These are phyloP conservation scores for Aspergillus affinis DNA, from an alignment of 495 filamentous ascomycete genomes.

Conservation along the genomic window DNA sequence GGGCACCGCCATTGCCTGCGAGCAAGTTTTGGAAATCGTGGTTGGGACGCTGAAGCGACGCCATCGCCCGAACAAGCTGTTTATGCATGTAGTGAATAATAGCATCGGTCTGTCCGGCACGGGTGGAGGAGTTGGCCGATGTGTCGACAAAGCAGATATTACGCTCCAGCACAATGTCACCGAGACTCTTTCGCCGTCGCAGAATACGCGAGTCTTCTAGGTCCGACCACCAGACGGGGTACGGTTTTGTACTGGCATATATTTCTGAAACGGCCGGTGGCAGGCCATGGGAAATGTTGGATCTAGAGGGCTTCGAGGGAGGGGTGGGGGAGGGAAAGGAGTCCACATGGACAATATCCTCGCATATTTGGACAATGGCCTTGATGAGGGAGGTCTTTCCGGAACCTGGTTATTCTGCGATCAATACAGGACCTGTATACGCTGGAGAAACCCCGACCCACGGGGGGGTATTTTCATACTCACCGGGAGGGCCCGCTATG, in stretches of 20 bases:
- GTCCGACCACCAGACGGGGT: slow-evolving; percentile 95
- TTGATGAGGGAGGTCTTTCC: slow-evolving; percentile 93
- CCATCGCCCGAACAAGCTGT: slow-evolving; percentile 65
- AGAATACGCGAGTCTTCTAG: slow-evolving; percentile 71
- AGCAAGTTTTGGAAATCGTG: slow-evolving; percentile 77
- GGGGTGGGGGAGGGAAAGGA: slow-evolving; percentile 54
- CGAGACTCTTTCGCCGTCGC: slow-evolving; percentile 73
- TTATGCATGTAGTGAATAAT: slow-evolving; percentile 75
- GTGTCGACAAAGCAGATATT: slow-evolving; percentile 97
- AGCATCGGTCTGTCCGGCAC: slow-evolving; percentile 63
- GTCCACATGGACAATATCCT: slow-evolving; percentile 96
- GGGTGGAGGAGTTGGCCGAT: slow-evolving; percentile 67
- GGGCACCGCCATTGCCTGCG: slow-evolving; percentile 81
- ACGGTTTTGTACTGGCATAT: slow-evolving; percentile 88
- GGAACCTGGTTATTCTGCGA: slow-evolving; percentile 39
- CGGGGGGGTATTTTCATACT: slow-evolving; percentile 14
- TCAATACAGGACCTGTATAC: neutral
- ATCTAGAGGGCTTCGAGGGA: slow-evolving; percentile 25
- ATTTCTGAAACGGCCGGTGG: slow-evolving; percentile 66
- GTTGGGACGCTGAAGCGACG: slow-evolving; percentile 58
- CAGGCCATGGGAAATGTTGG: slow-evolving; percentile 30
- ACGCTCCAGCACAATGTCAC: slow-evolving; percentile 81
- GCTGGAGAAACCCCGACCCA: neutral
- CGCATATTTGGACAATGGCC: slow-evolving; percentile 89
- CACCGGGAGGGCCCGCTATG: slow-evolving; percentile 81